phyloP scores from a whole-genome alignment of 805 yeast genomes.

The Brettanomyces nanus region DNA sequence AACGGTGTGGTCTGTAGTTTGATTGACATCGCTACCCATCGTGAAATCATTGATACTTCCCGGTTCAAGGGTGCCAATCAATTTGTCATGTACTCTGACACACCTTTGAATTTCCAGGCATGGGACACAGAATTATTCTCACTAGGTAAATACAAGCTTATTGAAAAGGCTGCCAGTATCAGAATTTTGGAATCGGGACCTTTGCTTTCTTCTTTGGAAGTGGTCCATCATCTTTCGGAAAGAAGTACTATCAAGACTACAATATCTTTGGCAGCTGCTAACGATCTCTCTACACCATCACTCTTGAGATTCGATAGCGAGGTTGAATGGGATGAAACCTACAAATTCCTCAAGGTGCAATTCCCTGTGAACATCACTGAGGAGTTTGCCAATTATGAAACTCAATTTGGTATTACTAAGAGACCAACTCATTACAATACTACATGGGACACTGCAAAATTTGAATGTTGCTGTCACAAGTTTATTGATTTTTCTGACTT shows the following conservation, averaged over 20 bases:
- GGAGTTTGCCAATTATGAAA: conserved; percentile 81
- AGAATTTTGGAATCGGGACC: conserved; percentile 42
- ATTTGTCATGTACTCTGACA: conserved; percentile 76
- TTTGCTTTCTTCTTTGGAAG: conserved; percentile 53
- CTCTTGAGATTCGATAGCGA: conserved; percentile 44
- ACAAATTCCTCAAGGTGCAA: conserved; percentile 87
- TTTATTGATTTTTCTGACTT: conserved; percentile 87
- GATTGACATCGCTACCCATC: conserved; percentile 44
- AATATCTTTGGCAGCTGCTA: conserved; percentile 58
- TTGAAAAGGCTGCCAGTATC: conserved; percentile 33
- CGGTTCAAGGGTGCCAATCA: conserved; percentile 67
- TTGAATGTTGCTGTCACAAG: conserved; percentile 91
- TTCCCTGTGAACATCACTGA: conserved; percentile 80
- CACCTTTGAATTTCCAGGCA: conserved; percentile 87
- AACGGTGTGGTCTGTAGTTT: conserved; percentile 56
- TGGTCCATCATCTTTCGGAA: conserved; percentile 51
- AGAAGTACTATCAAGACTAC: conserved; percentile 54
- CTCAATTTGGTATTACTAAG: conserved; percentile 86
- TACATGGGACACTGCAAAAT: conserved; percentile 93
- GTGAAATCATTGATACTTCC: conserved; percentile 60
- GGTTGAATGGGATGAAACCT: conserved; percentile 83
- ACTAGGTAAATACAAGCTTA: conserved; percentile 56
- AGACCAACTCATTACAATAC: conserved; percentile 95
- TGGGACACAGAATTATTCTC: conserved; percentile 97
- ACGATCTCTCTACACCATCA: conserved; percentile 26